Evolutionary conservation across 2,329 filamentous ascomycete genomes (phyloP), one percentile per base, ranked within the genome.

Genomic region (Fusarium sp.): DNA sequence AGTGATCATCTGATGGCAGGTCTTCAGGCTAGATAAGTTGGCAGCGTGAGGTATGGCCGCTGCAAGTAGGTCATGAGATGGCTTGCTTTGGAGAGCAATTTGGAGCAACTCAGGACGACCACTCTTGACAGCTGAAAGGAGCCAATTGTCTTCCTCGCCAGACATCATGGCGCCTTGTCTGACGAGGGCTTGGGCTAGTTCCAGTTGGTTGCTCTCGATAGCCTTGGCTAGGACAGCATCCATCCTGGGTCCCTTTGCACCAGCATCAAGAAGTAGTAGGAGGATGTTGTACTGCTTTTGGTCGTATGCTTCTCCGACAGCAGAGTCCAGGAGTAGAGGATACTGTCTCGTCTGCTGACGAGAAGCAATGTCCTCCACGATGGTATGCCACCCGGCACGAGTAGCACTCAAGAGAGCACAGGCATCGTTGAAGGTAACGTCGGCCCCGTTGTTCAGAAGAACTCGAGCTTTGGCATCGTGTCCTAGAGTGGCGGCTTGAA

Each of bases 281-380:
- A 66, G n/a, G 16, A 59, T 43, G 6, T 30, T 23, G 16, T 59
- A 52, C 18, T 60, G 60, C 43, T 27, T 41, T 9, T 30, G 30
- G n/a, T 28, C 16, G 23, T 66, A 66, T n/a, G 63, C 63, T 15
- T 51, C 16, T 16, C 50, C 59, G 6, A 66, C 27, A 13, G 39
- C 44, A 3, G 8, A 34, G 30, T 66, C 63, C 2, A 62, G 39
- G 3, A 66, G 28, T 8, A 5, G 8, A 15, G 44, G 9, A 13
- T 47, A 7, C 4, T 39, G 13, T 4, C 12, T 46, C 34, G 41
- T 47, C 27, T 36, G 31, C 23, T 28, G 2, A 15, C 16, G 27
- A 12, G 37, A 44, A 37, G 52, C 47, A 55, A 58, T 61, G 6
- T 34, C 31, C 7, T 48, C 31, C 4, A 23, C 34, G 28, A 52